These are phyloP conservation scores for Yarrowia yakushimensis DNA, from an alignment of 805 yeast species.

Conservation along the genomic window DNA sequence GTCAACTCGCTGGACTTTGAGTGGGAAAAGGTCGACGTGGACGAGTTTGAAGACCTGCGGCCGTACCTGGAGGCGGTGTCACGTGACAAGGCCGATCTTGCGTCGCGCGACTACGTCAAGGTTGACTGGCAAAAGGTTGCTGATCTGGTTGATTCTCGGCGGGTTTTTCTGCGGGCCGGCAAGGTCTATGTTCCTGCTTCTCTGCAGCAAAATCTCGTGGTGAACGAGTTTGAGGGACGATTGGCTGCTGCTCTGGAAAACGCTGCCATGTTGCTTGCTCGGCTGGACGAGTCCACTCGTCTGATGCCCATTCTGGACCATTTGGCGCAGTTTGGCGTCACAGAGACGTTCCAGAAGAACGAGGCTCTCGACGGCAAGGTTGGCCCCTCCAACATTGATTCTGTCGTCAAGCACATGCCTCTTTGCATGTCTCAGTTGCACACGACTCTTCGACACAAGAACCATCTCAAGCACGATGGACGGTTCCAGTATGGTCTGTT, in stretches of 20 bases:
- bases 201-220: constrained; percentile 66
- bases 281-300: constrained; percentile 89
- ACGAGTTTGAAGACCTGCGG: constrained; percentile 56
- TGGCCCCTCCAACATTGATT: constrained; percentile 57
- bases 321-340: constrained; percentile 47
- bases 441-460: constrained; percentile 52
- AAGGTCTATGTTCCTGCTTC: constrained; percentile 81
- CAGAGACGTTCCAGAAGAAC: constrained; percentile 34
- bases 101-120: constrained; percentile 53
- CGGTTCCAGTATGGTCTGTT: constrained; percentile 84
- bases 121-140: constrained; percentile 84
- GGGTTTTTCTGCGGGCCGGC: constrained; percentile 64
- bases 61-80: constrained; percentile 54
- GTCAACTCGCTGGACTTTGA: constrained; percentile 62
- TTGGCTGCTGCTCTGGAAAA: constrained; percentile 52
- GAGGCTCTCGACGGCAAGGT: constrained; percentile 45
- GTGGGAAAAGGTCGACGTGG: constrained; percentile 63
- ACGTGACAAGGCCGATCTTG: neutral
- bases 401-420: constrained; percentile 68
- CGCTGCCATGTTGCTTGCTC: constrained; percentile 75
- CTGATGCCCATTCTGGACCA: constrained; percentile 79
- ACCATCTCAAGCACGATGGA: constrained; percentile 77
- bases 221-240: constrained; percentile 60
- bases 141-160: constrained; percentile 69
- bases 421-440: constrained; percentile 71